Evolutionary conservation across 768 basidiomycete genomes (phyloP).

Genomic region (Tremella yokohamensis): DNA sequence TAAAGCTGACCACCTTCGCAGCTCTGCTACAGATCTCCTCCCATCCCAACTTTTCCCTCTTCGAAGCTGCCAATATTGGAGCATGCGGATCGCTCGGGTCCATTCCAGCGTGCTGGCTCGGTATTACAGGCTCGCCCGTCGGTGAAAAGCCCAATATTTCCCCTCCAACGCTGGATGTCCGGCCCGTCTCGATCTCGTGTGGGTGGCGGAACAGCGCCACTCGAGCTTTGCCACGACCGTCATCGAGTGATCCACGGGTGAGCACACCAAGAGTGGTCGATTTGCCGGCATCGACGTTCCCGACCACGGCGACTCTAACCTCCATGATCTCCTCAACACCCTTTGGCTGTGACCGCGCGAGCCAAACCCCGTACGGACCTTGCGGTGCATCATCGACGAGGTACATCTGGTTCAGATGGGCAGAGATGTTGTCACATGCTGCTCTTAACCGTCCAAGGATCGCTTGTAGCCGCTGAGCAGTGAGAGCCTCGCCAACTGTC

Average conservation of each 20-base stretch:
- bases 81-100: slow-evolving; percentile 53
- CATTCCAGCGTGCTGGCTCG: slow-evolving; percentile 53
- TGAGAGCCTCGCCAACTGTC: slow-evolving; percentile 22
- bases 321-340: slow-evolving; percentile 57
- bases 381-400: slow-evolving; percentile 14
- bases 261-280: slow-evolving; percentile 91
- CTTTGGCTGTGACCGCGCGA: slow-evolving; percentile 36
- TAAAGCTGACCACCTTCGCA: slow-evolving; percentile 91
- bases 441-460: slow-evolving; percentile 36
- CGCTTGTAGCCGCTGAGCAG: slow-evolving; percentile 16
- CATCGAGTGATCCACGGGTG: slow-evolving; percentile 67
- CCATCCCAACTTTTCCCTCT: slow-evolving; percentile 83
- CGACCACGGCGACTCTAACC: slow-evolving; percentile 91
- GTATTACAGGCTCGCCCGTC: slow-evolving; percentile 72
- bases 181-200: slow-evolving; percentile 92
- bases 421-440: slow-evolving; percentile 25
- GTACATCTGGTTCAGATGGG: slow-evolving; percentile 46
- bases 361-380: slow-evolving; percentile 39
- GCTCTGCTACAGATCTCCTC: slow-evolving; percentile 86
- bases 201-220: slow-evolving; percentile 92
- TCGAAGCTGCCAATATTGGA: slow-evolving; percentile 35
- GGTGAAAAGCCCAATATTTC: slow-evolving; percentile 91
- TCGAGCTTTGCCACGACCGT: slow-evolving; percentile 54
- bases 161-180: slow-evolving; percentile 95
- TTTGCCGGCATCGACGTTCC: slow-evolving; percentile 82